Evolutionary conservation across 2,329 filamentous ascomycete species (phyloP), one percentile per base, ranked within the genome.

Genomic region (Ceratocystis cacaofunesta): DNA sequence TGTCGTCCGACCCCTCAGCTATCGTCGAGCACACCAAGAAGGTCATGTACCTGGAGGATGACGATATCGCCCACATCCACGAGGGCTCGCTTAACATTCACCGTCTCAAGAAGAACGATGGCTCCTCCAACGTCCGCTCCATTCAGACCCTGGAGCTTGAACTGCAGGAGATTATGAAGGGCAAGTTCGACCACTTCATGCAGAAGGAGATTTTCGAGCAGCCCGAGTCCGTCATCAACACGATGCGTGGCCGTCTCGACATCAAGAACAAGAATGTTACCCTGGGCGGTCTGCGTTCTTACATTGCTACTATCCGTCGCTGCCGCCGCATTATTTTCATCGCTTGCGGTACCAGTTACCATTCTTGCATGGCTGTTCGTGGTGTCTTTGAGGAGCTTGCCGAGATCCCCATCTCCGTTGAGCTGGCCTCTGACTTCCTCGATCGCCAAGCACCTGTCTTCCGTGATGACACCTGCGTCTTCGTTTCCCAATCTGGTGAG

Each of bases 131-230:
- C 75, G 91, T 97, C 71, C 92, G 94, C 76, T 90, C 89, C 72
- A 99, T 99, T 76, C 94, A 99, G 83, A 99, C 94, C 65, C 85
- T 99, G 66, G 94, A 99, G 82, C 89, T 99, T 62, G 91, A 99
- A 82, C 87, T 99, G 70, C 94, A 99, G 81, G 92, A 99, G 82
- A 99, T 99, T 78, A 99, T 99, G 94, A 99, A 99, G 87, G 94
- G 94, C 78, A 95, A 94, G 76, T 99, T 97, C 78, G 94, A 99
- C 77, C 94, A 99, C 81, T 99, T 96, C 83, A 99, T 99, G 94
- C 94, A 99, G 77, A 99, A 99, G 85, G 94, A 99, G 78, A 99
- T 99, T 74, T 99, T 99, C 77, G 94, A 99, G 83, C 94, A 99
- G 82, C 94, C 94, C 74, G 94, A 99, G 79, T 99, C 94, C 15